Evolutionary conservation across 164 flowering plant species (phyloP), one percentile per base, ranked within the genome.

Genomic region (Warburgia ugandensis): DNA sequence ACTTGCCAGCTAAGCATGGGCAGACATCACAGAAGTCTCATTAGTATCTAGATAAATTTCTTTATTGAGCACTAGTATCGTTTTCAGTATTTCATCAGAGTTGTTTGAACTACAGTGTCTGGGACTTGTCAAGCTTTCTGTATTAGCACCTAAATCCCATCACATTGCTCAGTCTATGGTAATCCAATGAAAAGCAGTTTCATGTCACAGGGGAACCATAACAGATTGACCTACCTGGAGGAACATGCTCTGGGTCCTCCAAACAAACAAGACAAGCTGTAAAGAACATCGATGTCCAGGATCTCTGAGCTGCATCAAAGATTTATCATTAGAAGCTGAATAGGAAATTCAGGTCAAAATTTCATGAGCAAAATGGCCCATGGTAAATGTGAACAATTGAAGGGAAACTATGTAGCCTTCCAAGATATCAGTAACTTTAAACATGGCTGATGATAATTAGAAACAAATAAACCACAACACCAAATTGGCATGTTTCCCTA

Each of bases 231-330:
- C 29, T 70, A 83, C 98, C 96, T 74, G 77, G 81, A 30, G 65
- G 80, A 57, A 73, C 74, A 43, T 66, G 71, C 49, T 63, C 70
- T 35, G 77, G 80, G 56, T 78, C 87, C 25, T 86, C 83, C 26
- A 94, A 86, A 55, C 99, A 92, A 50, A 89, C 77, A 53, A 92
- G 80, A 63, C 97, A 92, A 12, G 80, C 71, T 46, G 69, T 81
- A 13, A 86, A 35, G 20, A 82, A 39, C 28, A 55, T 60, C 25
- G 84, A 71, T 43, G 77, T 44, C 47, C 46, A 56, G 39, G 83
- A 64, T 16, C 58, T 73, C 56, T 75, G 84, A 79, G 79, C 62
- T 28, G 69, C 43, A n/a, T n/a, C n/a, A n/a, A n/a, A n/a, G 7
- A 44, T 3, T 25, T 28, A 36, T 40, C 17, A 56, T 52, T 45